These are phyloP conservation scores for Perkinsus olseni DNA, from an alignment of 169 alveolate genomes.

Conservation along the genomic window DNA sequence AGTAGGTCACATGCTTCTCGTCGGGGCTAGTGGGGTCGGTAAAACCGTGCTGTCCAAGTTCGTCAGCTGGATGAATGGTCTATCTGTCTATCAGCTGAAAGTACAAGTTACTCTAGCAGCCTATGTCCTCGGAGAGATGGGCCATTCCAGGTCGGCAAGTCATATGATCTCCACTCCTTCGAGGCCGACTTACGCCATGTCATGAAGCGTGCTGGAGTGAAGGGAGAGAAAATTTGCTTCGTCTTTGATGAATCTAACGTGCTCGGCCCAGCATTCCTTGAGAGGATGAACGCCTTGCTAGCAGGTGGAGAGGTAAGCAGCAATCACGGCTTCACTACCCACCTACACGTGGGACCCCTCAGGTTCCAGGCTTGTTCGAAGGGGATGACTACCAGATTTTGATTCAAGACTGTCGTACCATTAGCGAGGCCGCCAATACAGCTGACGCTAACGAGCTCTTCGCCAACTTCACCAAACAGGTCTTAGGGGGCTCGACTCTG, in stretches of 20 bases:
- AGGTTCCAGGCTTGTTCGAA: conserved; percentile 97
- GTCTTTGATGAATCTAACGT: conserved; percentile 96
- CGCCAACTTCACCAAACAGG: conserved; percentile 84
- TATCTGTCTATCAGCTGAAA: conserved; percentile 86
- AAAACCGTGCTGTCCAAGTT: conserved; percentile 88
- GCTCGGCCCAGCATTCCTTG: conserved; percentile 93
- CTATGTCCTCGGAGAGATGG: conserved; percentile 40
- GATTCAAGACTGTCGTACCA: conserved; percentile 80
- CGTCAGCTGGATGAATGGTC: conserved; percentile 92
- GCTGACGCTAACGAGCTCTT: conserved; percentile 90
- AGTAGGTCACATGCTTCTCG: conserved; percentile 39
- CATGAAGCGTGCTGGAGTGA: conserved; percentile 94
- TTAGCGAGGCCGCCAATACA: conserved; percentile 59
- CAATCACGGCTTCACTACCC: neutral
- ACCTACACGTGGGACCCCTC: conserved; percentile 49
- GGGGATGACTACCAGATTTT: conserved; percentile 92
- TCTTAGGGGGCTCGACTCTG: conserved; percentile 6
- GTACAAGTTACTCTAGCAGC: conserved; percentile 95
- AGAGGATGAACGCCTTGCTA: conserved; percentile 95
- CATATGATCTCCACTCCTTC: conserved; percentile 55
- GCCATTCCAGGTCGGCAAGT: neutral
- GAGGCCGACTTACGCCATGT: conserved; percentile 92
- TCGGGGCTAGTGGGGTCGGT: conserved; percentile 97
- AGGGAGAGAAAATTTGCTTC: conserved; percentile 91
- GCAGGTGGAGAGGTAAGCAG: conserved; percentile 58